Evolutionary conservation across 2,329 filamentous ascomycete species (phyloP).

Genomic region (Pseudogymnoascus sp.): DNA sequence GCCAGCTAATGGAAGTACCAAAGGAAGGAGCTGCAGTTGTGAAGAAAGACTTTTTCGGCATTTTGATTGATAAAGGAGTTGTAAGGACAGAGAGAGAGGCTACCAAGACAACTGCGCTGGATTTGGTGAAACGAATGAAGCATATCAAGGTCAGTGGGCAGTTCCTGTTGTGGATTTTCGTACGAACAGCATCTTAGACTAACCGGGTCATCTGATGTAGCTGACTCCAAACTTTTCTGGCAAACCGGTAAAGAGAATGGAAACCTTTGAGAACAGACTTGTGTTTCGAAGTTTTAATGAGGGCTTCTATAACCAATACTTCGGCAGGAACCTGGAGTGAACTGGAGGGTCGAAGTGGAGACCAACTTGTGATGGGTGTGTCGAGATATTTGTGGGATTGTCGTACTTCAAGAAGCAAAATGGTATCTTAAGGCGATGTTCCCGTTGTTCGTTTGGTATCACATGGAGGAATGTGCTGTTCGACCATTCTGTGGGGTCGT

Average conservation of each 20-base stretch:
- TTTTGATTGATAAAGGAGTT: background rate
- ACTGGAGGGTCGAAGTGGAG: conserved; percentile 37
- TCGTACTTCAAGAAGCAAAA: too few relatives aligned
- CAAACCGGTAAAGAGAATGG: background rate
- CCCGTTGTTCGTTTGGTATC: too few relatives aligned
- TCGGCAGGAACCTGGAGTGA: conserved; percentile 30
- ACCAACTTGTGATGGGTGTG: conserved; percentile 34
- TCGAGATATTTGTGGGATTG: conserved; percentile 26
- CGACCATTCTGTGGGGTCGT: conserved; percentile 10
- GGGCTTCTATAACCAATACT: background rate
- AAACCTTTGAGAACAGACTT: background rate
- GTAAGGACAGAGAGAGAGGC: background rate
- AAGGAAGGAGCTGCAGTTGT: background rate
- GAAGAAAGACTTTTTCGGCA: background rate
- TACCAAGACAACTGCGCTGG: background rate
- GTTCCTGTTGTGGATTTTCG: background rate
- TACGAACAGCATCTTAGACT: background rate
- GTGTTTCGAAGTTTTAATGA: background rate
- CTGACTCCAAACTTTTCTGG: background rate
- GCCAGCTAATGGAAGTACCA: background rate
- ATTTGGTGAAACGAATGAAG: background rate
- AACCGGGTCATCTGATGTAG: background rate
- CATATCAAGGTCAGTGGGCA: background rate
- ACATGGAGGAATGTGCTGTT: too few relatives aligned
- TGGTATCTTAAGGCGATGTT: too few relatives aligned